These are phyloP conservation scores for Magnaporthiopsis poae DNA, from an alignment of 2,329 filamentous ascomycete genomes.

Conservation along the genomic window DNA sequence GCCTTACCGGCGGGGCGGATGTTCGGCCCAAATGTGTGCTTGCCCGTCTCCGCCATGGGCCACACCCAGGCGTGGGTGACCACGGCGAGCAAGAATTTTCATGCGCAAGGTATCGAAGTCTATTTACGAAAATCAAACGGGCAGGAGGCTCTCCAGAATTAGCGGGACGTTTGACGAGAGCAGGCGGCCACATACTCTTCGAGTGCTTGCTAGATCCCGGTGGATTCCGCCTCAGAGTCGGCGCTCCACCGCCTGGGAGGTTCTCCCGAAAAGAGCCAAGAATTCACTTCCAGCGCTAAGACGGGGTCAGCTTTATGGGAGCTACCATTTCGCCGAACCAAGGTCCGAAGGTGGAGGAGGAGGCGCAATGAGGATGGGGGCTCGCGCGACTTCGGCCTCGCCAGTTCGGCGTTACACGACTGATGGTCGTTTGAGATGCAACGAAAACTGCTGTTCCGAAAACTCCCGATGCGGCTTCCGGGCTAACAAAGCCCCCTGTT, in stretches of 20 bases:
- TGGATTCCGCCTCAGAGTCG: background rate
- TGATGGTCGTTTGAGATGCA: background rate
- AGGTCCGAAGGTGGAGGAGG: background rate
- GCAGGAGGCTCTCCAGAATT: background rate
- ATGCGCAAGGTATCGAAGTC: too few relatives aligned
- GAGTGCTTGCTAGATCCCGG: background rate
- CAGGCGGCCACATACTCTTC: background rate
- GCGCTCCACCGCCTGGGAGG: too few relatives aligned
- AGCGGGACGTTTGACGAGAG: background rate
- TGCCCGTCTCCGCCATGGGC: background rate
- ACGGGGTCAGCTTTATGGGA: background rate
- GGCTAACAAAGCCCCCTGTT: background rate
- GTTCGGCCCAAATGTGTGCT: background rate
- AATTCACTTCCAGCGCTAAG: background rate
- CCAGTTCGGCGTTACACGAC: background rate
- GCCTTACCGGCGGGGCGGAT: background rate
- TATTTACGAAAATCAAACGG: background rate
- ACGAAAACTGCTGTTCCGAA: background rate
- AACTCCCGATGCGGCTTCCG: background rate
- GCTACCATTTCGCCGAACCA: background rate
- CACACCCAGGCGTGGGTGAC: background rate
- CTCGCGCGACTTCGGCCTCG: background rate
- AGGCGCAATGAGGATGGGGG: background rate
- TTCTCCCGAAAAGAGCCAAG: background rate
- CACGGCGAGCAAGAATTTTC: background rate